phyloP scores from a whole-genome alignment of 169 alveolate genomes.

The Babesia ovata region DNA sequence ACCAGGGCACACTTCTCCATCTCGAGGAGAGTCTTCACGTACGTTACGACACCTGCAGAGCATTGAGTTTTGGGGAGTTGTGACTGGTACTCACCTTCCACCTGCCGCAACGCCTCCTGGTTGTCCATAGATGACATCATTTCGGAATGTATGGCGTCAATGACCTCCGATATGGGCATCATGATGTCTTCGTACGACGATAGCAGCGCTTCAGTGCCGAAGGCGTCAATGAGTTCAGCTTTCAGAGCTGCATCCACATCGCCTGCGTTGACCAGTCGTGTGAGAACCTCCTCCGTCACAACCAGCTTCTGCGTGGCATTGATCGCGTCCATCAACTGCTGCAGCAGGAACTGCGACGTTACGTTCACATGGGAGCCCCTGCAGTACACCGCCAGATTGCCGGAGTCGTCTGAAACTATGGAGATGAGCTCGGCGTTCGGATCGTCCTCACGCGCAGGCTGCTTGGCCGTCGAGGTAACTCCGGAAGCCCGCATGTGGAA shows the following conservation, averaged over 20 bases:
- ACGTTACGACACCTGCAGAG: conserved; percentile 9
- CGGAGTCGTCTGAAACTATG: conserved; percentile 20
- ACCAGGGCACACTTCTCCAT: conserved; percentile 61
- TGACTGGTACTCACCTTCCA: conserved; percentile 38
- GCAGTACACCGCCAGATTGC: conserved; percentile 41
- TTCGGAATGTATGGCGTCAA: conserved; percentile 57
- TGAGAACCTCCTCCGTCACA: conserved; percentile 32
- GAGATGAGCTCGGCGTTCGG: conserved; percentile 48
- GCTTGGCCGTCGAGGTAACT: conserved; percentile 3
- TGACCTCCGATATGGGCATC: conserved; percentile 38
- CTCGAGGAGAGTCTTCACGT: conserved; percentile 47
- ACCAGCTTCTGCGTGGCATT: conserved; percentile 45
- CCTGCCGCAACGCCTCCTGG: conserved; percentile 53
- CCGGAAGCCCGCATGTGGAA: conserved; percentile 67
- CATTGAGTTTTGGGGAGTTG: neutral
- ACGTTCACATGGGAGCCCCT: conserved; percentile 35
- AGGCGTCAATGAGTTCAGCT: conserved; percentile 11
- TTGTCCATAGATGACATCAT: conserved; percentile 40
- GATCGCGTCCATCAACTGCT: conserved; percentile 47
- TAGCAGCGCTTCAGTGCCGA: conserved; percentile 23
- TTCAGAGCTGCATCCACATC: conserved; percentile 13
- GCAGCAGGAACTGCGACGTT: conserved; percentile 47
- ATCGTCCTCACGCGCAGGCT: conserved; percentile 41
- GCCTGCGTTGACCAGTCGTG: neutral
- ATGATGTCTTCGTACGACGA: conserved; percentile 56